A percentile compares a stretch with the other conserved stretches of the same genome.
Evolutionary conservation across 371 early-diverging fungal species (phyloP).

Genomic region (Syncephalastrum sp.): DNA sequence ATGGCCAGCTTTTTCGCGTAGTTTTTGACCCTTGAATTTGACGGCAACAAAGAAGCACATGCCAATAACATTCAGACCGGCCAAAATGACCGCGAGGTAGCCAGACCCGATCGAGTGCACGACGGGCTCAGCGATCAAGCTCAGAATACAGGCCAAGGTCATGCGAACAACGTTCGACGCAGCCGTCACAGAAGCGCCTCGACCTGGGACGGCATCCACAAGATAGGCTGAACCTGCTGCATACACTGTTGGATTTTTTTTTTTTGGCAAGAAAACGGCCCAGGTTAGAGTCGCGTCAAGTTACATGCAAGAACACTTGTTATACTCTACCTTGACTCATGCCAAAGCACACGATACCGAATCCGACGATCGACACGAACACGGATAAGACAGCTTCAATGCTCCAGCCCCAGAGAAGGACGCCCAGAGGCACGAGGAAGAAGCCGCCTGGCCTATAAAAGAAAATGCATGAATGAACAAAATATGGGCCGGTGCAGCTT

Average conservation of each 20-base stretch:
- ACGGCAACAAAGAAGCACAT: constrained; percentile 26
- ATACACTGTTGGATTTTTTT: constrained; percentile 18
- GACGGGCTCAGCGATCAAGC: constrained; percentile 27
- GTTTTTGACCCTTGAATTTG: constrained; percentile 31
- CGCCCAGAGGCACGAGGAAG: constrained; percentile 49
- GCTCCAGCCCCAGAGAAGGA: constrained; percentile 57
- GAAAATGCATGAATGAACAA: constrained; percentile 11
- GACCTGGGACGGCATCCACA: constrained; percentile 50
- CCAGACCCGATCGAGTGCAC: constrained; percentile 30
- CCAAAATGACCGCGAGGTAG: constrained; percentile 31
- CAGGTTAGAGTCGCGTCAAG: not conserved
- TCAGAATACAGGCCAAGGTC: constrained; percentile 47
- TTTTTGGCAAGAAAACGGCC: no score
- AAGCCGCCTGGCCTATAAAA: constrained; percentile 50
- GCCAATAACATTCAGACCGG: constrained; percentile 29
- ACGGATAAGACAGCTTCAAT: constrained; percentile 34
- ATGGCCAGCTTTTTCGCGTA: constrained; percentile 28
- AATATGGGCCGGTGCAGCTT: constrained; percentile 1
- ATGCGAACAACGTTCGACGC: constrained; percentile 51
- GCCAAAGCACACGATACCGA: constrained; percentile 56
- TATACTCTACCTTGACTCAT: constrained; percentile 49
- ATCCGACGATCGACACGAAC: constrained; percentile 51
- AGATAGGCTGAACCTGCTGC: constrained; percentile 51
- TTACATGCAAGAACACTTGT: not conserved
- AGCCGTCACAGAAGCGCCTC: constrained; percentile 55